These are phyloP conservation scores for Sarocladium strictum DNA, from an alignment of 2,329 filamentous ascomycete genomes.

Conservation along the genomic window DNA sequence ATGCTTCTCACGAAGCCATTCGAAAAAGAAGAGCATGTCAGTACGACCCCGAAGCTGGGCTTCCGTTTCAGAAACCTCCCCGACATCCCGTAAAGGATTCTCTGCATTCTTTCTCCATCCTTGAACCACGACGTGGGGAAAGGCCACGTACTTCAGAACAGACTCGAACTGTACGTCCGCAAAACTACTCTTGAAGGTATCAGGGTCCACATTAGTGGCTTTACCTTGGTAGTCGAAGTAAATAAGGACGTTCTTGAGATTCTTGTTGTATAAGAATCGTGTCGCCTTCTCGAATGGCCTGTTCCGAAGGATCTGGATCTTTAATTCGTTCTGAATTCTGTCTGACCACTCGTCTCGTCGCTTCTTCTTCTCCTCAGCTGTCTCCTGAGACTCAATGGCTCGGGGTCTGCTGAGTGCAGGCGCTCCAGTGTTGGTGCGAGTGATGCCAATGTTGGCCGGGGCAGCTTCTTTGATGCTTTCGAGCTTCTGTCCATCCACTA, in stretches of 20 bases:
- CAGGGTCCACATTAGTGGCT: neutral
- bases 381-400: neutral
- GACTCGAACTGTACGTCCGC: neutral
- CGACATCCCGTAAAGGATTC: neutral
- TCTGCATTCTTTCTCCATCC: neutral
- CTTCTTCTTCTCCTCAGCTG: neutral
- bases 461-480: neutral
- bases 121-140: neutral
- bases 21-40: conserved; percentile 8
- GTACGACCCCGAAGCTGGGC: neutral
- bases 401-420: neutral
- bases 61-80: too few species aligned
- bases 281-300: neutral
- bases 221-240: conserved; percentile 7
- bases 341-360: neutral
- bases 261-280: conserved; percentile 4
- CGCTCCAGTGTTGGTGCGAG: neutral
- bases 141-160: conserved; percentile 4
- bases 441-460: neutral
- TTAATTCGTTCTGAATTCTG: conserved; percentile 2
- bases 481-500: neutral
- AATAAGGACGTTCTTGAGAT: neutral
- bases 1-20: neutral
- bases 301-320: neutral
- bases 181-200: neutral